Percentiles rank a stretch among this genome's conserved stretches.
Evolutionary conservation across 1,284 basidiomycete species (phyloP).

Genomic region (Filobasidium uniguttulatum): DNA sequence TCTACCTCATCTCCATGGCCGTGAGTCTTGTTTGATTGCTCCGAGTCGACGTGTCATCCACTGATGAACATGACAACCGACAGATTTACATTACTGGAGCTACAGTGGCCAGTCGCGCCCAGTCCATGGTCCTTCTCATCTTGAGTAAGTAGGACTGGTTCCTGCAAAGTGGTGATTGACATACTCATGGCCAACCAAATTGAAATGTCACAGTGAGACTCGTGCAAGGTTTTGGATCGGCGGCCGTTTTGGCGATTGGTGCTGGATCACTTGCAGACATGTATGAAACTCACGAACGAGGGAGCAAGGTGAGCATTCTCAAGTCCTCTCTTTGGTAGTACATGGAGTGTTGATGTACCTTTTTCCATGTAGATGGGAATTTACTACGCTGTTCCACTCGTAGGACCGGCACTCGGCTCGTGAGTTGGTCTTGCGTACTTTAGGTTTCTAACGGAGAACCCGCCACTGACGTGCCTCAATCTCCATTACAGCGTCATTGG

Average conservation of each 20-base stretch:
- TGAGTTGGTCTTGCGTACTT: background rate
- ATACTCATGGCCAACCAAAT: no score
- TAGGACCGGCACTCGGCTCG: conserved; percentile 50
- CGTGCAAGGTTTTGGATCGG: conserved; percentile 44
- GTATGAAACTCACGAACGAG: conserved; percentile 62
- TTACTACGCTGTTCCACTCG: conserved; percentile 47
- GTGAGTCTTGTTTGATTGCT: no score
- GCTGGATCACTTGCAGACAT: conserved; percentile 66
- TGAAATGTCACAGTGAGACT: no score
- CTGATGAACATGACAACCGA: no score
- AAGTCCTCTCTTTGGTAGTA: no score
- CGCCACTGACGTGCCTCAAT: no score
- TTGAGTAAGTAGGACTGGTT: no score
- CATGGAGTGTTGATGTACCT: no score
- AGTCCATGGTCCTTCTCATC: conserved; percentile 25
- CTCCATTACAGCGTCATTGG: conserved; percentile 3
- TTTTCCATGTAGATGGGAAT: no score
- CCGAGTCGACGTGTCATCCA: no score
- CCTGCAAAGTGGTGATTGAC: no score
- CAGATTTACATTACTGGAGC: conserved; percentile 53
- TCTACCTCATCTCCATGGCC: conserved; percentile 49
- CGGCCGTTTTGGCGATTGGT: conserved; percentile 62
- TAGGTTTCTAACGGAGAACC: background rate
- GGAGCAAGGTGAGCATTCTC: no score
- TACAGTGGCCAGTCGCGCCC: conserved; percentile 52